A percentile compares a stretch with the other conserved stretches of the same genome.
Conservation (phyloP, 2,329 filamentous ascomycete species). For the Chalaropsis thielavioides region DNA sequence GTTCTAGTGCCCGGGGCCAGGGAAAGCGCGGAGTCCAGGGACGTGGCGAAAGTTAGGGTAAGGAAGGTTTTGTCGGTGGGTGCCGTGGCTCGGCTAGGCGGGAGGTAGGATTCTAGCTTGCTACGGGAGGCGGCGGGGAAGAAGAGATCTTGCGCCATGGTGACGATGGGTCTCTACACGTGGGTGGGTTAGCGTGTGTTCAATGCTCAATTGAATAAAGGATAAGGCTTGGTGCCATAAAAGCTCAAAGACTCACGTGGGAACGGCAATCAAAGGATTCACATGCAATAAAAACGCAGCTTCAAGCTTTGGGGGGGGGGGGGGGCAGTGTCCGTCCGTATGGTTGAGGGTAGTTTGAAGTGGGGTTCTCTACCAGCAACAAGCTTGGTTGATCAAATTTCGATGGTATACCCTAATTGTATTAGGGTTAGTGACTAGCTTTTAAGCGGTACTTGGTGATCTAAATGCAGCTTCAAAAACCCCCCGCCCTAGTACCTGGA, state of each 20-base stretch:
- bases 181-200: background rate
- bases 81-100: slow-evolving; percentile 17
- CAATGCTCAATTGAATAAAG: too few relatives aligned
- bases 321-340: background rate
- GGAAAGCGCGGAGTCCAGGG: slow-evolving; percentile 68
- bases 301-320: too few relatives aligned
- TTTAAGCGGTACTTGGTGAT: background rate
- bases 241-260: background rate
- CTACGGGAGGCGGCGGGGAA: slow-evolving; percentile 25
- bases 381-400: background rate
- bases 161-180: background rate
- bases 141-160: slow-evolving; percentile 26
- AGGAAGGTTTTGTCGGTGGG: slow-evolving; percentile 31
- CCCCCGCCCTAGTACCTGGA: too few relatives aligned
- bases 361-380: background rate
- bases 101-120: slow-evolving; percentile 26
- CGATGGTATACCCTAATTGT: background rate
- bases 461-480: too few relatives aligned
- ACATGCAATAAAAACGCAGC: background rate
- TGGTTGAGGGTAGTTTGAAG: background rate
- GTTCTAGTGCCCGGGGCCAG: slow-evolving; percentile 70
- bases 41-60: slow-evolving; percentile 82
- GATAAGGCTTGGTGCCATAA: background rate
- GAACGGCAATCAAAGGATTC: too few relatives aligned
- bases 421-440: background rate